Evolutionary conservation across 306 rosid genomes (phyloP).

Genomic region (Fragaria nilgerrensis): DNA sequence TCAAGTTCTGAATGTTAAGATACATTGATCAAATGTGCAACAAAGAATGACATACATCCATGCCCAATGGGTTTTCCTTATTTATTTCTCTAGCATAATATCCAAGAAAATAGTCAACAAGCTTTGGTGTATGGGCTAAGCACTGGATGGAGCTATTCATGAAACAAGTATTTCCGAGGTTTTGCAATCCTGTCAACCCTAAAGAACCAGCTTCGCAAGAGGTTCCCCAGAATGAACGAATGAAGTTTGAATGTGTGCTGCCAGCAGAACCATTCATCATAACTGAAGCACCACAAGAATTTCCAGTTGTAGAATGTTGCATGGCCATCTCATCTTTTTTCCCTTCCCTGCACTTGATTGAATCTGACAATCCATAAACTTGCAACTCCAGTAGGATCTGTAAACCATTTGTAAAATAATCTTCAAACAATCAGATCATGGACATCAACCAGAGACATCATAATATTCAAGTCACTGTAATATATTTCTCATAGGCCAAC

Average conservation of each 20-base stretch:
- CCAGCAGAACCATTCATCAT: constrained; percentile 66
- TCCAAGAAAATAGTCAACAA: constrained; percentile 96
- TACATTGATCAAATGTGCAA: constrained; percentile 11
- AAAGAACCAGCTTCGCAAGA: constrained; percentile 82
- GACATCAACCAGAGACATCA: constrained; percentile 23
- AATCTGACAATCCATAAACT: constrained; percentile 95
- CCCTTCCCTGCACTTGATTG: constrained; percentile 68
- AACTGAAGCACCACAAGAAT: constrained; percentile 43
- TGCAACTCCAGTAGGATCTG: constrained; percentile 91
- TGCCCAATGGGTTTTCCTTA: constrained; percentile 87
- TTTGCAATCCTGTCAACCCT: constrained; percentile 91
- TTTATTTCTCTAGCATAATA: constrained; percentile 90
- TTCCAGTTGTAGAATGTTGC: constrained; percentile 24
- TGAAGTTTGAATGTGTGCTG: constrained; percentile 41
- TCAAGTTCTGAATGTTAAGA: constrained; percentile 19
- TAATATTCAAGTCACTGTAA: constrained; percentile 2
- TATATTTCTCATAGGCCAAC: constrained; percentile 1
- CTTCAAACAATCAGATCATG: constrained; percentile 17
- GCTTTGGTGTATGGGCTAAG: constrained; percentile 93
- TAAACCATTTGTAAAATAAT: constrained; percentile 9
- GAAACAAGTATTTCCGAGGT: constrained; percentile 98
- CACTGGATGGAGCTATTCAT: constrained; percentile 98
- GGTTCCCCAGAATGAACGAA: constrained; percentile 54
- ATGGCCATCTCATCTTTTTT: constrained; percentile 56
- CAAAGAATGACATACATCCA: constrained; percentile 62